Conservation (phyloP, 2,329 filamentous ascomycete species). For the Fonsecaea erecta region DNA sequence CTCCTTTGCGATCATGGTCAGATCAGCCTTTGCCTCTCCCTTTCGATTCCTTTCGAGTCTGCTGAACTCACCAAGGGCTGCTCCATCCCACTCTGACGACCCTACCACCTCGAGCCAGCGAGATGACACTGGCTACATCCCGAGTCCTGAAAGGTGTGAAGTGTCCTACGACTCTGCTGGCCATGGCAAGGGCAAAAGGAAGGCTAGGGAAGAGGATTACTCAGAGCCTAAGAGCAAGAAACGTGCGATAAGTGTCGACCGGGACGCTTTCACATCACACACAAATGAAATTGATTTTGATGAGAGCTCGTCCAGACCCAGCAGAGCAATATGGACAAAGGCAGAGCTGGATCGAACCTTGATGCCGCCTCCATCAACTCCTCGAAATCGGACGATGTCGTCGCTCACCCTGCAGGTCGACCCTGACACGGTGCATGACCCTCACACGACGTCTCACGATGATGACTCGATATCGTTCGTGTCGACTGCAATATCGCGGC, state of each 20-base stretch:
- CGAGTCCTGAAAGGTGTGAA: background rate
- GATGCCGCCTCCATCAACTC: slow-evolving; percentile 35
- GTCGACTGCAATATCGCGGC: slow-evolving; percentile 18
- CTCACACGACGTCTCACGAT: slow-evolving; percentile 4
- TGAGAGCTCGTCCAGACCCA: background rate
- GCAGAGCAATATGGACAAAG: background rate
- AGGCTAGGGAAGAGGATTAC: slow-evolving; percentile 16
- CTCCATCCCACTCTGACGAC: background rate
- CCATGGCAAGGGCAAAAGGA: slow-evolving; percentile 24
- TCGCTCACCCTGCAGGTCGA: background rate
- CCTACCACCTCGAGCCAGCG: background rate
- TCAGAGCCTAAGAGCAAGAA: slow-evolving; percentile 18
- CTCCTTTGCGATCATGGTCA: slow-evolving; percentile 9
- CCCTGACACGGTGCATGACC: background rate
- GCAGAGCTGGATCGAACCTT: slow-evolving; percentile 25
- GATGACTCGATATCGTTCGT: slow-evolving; percentile 29
- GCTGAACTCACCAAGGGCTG: background rate
- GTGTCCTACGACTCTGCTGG: background rate
- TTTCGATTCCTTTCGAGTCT: slow-evolving; percentile 10
- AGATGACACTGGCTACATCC: background rate
- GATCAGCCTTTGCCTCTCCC: slow-evolving; percentile 9
- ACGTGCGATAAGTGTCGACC: slow-evolving; percentile 14
- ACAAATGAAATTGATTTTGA: background rate
- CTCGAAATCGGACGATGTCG: background rate
- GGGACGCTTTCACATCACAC: slow-evolving; percentile 11